Base-by-base conservation (phyloP, 495 filamentous ascomycete species). In the Terfezia claveryi region DNA sequence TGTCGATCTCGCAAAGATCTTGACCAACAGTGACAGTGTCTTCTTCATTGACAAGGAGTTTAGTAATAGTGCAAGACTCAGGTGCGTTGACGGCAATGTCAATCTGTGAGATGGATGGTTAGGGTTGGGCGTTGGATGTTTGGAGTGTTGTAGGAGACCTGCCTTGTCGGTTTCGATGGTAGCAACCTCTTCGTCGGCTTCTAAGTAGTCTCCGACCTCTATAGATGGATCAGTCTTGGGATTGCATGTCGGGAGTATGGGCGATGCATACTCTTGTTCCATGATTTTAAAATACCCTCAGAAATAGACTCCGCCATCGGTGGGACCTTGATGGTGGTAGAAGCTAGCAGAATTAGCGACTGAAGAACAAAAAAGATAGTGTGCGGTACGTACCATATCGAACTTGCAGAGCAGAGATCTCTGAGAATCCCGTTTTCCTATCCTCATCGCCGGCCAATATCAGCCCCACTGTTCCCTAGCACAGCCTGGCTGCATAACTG, bases 81-180 rank as follows among this genome's bases (percentile, higher is more conserved):
- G 92, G 87, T 12, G 91, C 87, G 70, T 96, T 96, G 62, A 95
- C 87, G 36, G 88, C 79, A 27, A 95, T 85, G 62, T 95, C 89
- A 66, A 95, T 94, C 87, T 93, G 62, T 1, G 27, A 32, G 2
- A 52, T 41, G 38, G 53, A 62, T 36, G n/a, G 57, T 27, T 32
- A 32, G 27, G 27, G 27, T 7, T 32, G 7, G 27, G 58, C 10
- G 36, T 23, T n/a, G 49, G 37, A 49, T 38, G 37, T 49, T 37
- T 32, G 27, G 27, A 16, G 14, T 38, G 12, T 36, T 16, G 37
- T 44, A 23, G 52, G 50, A 36, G 20, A 57, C 68, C 58, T 74
- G 87, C 88, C 83, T 99, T 99, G 75, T 99, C 92, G n/a, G 91
- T 99, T 70, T 99, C 91, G 66, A 99, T 99, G 37, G 92, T 94